Evolutionary conservation across 2,329 filamentous ascomycete species (phyloP), one percentile per base, ranked within the genome.

Genomic region (Epicoccum sorghinum): DNA sequence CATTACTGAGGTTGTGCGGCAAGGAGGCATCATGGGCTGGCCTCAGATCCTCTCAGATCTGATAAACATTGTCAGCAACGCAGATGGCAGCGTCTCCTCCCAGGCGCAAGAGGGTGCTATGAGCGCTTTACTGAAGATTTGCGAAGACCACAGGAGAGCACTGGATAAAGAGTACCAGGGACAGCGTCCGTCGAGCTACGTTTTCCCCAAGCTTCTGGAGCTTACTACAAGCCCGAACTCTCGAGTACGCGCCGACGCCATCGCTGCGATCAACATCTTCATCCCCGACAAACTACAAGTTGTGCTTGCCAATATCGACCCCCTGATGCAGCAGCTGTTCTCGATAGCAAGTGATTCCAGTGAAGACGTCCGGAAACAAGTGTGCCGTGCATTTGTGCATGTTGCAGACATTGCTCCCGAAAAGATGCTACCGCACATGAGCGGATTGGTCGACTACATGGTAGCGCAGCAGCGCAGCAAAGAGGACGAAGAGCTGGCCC

Each of bases 101-200:
- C 84, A 90, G 69, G 87, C 89, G 10, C 92, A 97, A 71, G 93
- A 99, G 74, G 93, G 93, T 57, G 93, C 91, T 64, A 96, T 98
- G 89, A 86, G 90, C 43, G 93, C 95, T 42, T 82, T 99, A 75
- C 81, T 89, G 73, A 98, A 98, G 80, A 93, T 99, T 58, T 99
- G 95, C 77, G 95, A 99, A 77, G 95, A 99, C 77, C 97, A 96
- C 78, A 88, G 86, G 69, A 91, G 89, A 71, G 82, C 91, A 55
- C 80, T 99, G 48, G 91, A 96, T 76, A 87, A 88, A 66, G 91
- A 96, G 60, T 91, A 96, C 73, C 87, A 92, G 69, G 91, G 92
- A 57, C 89, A 97, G 75, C 85, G 92, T 52, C 95, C 95, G 1
- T 84, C 98, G 56, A 89, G 89, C 72, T 89, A 92, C 66, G 86